Evolutionary conservation across 306 rosid genomes (phyloP).

Genomic region (Crataegus laevigata): DNA sequence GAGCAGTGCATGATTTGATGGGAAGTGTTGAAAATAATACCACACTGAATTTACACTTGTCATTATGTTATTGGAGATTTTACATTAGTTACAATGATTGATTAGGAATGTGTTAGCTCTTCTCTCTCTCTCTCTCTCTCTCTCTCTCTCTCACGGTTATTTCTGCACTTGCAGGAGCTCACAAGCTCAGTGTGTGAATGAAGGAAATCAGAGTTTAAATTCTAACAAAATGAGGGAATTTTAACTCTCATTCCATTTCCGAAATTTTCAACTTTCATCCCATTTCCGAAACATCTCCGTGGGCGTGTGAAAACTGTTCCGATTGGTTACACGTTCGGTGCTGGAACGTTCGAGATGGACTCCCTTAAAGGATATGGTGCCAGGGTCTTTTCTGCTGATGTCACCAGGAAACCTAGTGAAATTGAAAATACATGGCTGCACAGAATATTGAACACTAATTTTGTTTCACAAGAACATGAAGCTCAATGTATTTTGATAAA

Average conservation of each 20-base stretch:
- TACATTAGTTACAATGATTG: too few relatives aligned
- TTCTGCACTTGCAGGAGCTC: too few relatives aligned
- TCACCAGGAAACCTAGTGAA: slow-evolving; percentile 53
- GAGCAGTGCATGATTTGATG: too few relatives aligned
- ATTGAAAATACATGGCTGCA: slow-evolving; percentile 57
- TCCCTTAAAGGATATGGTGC: slow-evolving; percentile 74
- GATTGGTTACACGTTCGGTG: slow-evolving; percentile 65
- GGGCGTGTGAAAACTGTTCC: slow-evolving; percentile 22
- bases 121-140: too few relatives aligned
- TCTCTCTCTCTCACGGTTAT: too few relatives aligned
- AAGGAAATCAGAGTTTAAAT: too few relatives aligned
- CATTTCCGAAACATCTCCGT: neutral
- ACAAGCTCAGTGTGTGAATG: too few relatives aligned
- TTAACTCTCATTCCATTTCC: neutral
- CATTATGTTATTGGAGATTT: too few relatives aligned
- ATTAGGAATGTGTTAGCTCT: too few relatives aligned
- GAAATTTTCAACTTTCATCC: neutral
- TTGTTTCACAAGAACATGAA: neutral
- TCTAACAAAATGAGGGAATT: neutral
- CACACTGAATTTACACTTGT: too few relatives aligned
- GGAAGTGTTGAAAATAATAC: too few relatives aligned
- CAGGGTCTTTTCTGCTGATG: slow-evolving; percentile 62
- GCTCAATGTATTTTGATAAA: neutral
- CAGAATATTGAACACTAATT: too few relatives aligned
- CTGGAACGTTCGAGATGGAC: slow-evolving; percentile 56